Conservation (phyloP, 1,284 basidiomycete species). For the Pyrrhoderma noxium region DNA sequence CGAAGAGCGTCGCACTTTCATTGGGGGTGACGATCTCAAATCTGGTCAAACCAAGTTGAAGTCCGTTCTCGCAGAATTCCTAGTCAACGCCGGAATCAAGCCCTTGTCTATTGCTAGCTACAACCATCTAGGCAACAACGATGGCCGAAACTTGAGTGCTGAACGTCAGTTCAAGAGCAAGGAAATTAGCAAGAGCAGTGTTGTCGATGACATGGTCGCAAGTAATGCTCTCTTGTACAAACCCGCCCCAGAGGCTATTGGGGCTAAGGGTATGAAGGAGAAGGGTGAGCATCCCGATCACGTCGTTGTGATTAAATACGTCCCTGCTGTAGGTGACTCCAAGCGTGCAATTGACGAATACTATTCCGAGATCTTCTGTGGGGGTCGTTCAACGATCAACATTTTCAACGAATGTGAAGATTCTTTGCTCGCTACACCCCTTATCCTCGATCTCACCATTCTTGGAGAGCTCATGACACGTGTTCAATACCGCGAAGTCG, state of each 20-base stretch:
- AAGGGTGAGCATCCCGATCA: conserved; percentile 97
- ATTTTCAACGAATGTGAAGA: conserved; percentile 99
- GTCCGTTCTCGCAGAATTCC: conserved; percentile 94
- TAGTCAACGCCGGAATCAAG: conserved; percentile 99
- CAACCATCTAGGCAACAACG: conserved; percentile 99
- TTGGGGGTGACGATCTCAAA: conserved; percentile 98
- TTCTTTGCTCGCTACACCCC: conserved; percentile 90
- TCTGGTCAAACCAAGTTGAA: conserved; percentile 92
- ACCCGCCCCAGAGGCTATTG: conserved; percentile 52
- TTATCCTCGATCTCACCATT: conserved; percentile 92
- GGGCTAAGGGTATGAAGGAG: conserved; percentile 43
- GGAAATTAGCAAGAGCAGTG: conserved; percentile 95
- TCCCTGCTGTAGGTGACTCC: conserved; percentile 92
- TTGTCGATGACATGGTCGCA: conserved; percentile 96
- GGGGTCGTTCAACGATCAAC: conserved; percentile 77
- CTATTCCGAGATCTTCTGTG: conserved; percentile 89
- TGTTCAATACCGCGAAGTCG: conserved; percentile 68
- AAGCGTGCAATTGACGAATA: conserved; percentile 99
- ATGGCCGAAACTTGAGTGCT: conserved; percentile 90
- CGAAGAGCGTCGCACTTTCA: conserved; percentile 85
- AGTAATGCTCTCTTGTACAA: conserved; percentile 90
- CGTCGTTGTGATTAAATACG: conserved; percentile 93
- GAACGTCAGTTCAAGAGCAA: conserved; percentile 96
- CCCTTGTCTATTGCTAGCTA: conserved; percentile 94
- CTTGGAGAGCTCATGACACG: conserved; percentile 93